Percentiles rank a stretch among this genome's conserved stretches.
These are phyloP conservation scores for Suhomyces chickasaworum DNA, from an alignment of 1,139 yeast genomes.

Conservation along the genomic window DNA sequence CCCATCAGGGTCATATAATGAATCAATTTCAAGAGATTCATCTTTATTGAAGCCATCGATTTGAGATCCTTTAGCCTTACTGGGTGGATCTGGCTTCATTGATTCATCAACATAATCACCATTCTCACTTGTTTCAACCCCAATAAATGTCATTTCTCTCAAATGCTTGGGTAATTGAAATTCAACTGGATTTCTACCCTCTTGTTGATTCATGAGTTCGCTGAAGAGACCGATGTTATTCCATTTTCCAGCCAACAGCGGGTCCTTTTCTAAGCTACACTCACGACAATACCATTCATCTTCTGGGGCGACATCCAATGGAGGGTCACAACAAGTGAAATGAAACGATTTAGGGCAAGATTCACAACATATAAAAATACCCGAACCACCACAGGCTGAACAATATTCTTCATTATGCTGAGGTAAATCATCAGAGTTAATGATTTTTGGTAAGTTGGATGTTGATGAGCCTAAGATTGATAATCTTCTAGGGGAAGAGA, in stretches of 20 bases:
- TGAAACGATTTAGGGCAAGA: conserved; percentile 91
- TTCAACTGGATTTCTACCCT: conserved; percentile 67
- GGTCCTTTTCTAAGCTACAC: conserved; percentile 48
- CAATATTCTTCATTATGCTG: conserved; percentile 84
- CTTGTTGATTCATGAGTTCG: conserved; percentile 59
- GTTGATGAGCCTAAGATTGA: conserved; percentile 35
- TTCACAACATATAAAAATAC: conserved; percentile 90
- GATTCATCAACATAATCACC: conserved; percentile 74
- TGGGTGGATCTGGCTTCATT: conserved; percentile 51
- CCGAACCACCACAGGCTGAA: conserved; percentile 83
- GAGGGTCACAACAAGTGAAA: conserved; percentile 89
- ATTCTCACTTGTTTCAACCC: conserved; percentile 63
- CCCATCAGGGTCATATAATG: conserved; percentile 65
- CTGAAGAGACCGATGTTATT: conserved; percentile 60
- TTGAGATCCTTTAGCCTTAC: conserved; percentile 41
- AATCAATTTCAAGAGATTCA: conserved; percentile 63
- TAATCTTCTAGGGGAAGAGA: conserved; percentile 45
- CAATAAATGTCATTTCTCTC: conserved; percentile 68
- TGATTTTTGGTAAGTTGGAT: not conserved
- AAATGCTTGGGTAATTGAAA: conserved; percentile 70
- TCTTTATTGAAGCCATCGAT: conserved; percentile 39
- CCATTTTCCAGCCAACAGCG: conserved; percentile 33
- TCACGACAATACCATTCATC: conserved; percentile 90
- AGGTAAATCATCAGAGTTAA: conserved; percentile 27
- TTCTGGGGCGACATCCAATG: conserved; percentile 78